A percentile compares a stretch with the other conserved stretches of the same genome.
These are phyloP conservation scores for Phellopilus nigrolimitatus DNA, from an alignment of 1,284 basidiomycete species.

Conservation along the genomic window DNA sequence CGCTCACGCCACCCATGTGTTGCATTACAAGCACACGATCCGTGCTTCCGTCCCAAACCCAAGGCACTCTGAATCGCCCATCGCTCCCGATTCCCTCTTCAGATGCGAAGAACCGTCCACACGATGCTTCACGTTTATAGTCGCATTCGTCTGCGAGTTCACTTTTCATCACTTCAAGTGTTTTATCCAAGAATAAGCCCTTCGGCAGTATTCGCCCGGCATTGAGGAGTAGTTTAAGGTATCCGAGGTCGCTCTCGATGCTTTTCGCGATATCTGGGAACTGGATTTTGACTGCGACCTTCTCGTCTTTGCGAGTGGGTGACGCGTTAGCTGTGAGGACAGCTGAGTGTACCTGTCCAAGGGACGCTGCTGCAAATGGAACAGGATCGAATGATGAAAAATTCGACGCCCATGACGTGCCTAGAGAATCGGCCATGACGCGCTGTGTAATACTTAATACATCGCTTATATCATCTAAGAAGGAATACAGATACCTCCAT, in stretches of 20 bases:
- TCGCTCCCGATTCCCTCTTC: conserved; percentile 51
- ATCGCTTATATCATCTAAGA: background rate
- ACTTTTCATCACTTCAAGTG: conserved; percentile 82
- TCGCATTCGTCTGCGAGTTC: conserved; percentile 96
- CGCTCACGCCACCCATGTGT: conserved; percentile 75
- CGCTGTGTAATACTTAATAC: conserved; percentile 39
- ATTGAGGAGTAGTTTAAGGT: conserved; percentile 79
- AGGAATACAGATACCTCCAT: conserved; percentile 65
- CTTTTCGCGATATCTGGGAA: conserved; percentile 90
- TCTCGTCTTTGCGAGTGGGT: conserved; percentile 48
- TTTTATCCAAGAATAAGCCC: conserved; percentile 87
- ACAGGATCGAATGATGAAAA: conserved; percentile 80
- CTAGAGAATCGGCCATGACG: conserved; percentile 76
- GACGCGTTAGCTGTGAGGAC: conserved; percentile 48
- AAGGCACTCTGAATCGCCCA: conserved; percentile 76
- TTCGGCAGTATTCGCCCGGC: conserved; percentile 80
- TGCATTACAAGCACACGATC: conserved; percentile 88
- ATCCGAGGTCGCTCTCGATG: conserved; percentile 85
- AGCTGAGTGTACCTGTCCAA: conserved; percentile 92
- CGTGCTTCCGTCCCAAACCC: conserved; percentile 81
- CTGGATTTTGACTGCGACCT: conserved; percentile 92
- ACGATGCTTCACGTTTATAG: conserved; percentile 84
- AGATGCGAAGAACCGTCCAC: conserved; percentile 60
- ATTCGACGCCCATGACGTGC: conserved; percentile 66
- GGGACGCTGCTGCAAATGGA: conserved; percentile 95